Percentiles rank a stretch among this genome's conserved stretches.
Conservation (phyloP, 2,329 filamentous ascomycete genomes). For the Aspergillus sergii region DNA sequence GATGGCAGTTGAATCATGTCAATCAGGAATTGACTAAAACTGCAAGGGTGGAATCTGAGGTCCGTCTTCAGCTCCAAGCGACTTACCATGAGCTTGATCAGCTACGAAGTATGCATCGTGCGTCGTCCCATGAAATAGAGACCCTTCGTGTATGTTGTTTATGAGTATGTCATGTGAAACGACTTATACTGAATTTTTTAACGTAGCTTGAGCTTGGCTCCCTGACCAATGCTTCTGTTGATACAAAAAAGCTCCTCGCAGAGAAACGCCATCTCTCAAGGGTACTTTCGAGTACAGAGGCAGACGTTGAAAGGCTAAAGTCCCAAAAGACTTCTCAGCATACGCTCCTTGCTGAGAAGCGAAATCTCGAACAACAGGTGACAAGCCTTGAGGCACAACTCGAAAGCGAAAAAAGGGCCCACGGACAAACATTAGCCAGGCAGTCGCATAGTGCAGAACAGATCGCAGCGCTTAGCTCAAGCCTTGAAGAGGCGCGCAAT, state of each 20-base stretch:
- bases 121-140: constrained; percentile 57
- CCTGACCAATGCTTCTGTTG: constrained; percentile 66
- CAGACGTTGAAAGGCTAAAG: constrained; percentile 64
- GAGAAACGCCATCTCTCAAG: constrained; percentile 65
- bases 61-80: constrained; percentile 53
- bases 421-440: constrained; percentile 57
- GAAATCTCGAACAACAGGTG: constrained; percentile 76
- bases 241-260: constrained; percentile 69
- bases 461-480: constrained; percentile 41
- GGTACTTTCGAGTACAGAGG: constrained; percentile 61
- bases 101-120: constrained; percentile 41
- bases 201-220: constrained; percentile 70
- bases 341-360: constrained; percentile 73
- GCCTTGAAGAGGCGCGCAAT: constrained; percentile 52
- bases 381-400: constrained; percentile 77
- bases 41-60: constrained; percentile 45
- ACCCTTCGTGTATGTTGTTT: constrained; percentile 54
- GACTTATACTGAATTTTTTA: constrained; percentile 21
- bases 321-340: constrained; percentile 65
- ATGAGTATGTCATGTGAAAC: not conserved
- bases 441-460: constrained; percentile 42
- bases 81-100: constrained; percentile 50
- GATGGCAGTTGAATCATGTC: constrained; percentile 61
- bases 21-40: constrained; percentile 58
- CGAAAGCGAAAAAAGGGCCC: constrained; percentile 75